Percentiles rank a stretch among this genome's conserved stretches.
These are phyloP conservation scores for Silene uniflora DNA, from an alignment of 148 eudicot genomes.

Conservation along the genomic window DNA sequence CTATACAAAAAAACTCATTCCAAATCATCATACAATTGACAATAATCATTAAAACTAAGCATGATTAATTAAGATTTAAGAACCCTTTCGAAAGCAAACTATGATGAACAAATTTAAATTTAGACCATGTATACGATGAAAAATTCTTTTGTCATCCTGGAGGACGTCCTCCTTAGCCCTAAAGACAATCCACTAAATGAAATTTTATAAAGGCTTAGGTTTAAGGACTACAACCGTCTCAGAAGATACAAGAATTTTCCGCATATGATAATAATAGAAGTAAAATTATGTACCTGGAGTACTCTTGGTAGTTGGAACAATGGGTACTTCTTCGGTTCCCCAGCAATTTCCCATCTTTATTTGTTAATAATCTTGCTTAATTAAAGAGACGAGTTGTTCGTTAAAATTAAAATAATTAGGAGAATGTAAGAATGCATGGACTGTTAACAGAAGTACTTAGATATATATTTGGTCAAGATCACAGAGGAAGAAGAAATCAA, in stretches of 20 bases:
- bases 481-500: conserved; percentile 15
- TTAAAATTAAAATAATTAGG: not conserved
- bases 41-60: not conserved
- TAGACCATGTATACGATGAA: not conserved
- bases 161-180: too few species aligned
- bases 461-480: conserved; percentile 4
- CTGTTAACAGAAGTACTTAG: not conserved
- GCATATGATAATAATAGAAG: too few species aligned
- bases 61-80: not conserved
- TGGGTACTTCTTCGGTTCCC: conserved; percentile 33
- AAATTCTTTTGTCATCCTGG: too few species aligned
- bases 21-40: not conserved
- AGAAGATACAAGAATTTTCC: not conserved
- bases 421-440: not conserved
- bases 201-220: too few species aligned
- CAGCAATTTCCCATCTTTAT: conserved; percentile 57
- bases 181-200: too few species aligned
- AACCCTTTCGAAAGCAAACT: not conserved
- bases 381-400: not conserved
- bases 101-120: too few species aligned
- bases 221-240: too few species aligned
- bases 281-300: conserved; percentile 27
- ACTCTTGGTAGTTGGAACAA: conserved; percentile 17
- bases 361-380: not conserved
- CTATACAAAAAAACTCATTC: not conserved